Evolutionary conservation across 2,329 filamentous ascomycete genomes (phyloP).

Genomic region (Fusarium equiseti): DNA sequence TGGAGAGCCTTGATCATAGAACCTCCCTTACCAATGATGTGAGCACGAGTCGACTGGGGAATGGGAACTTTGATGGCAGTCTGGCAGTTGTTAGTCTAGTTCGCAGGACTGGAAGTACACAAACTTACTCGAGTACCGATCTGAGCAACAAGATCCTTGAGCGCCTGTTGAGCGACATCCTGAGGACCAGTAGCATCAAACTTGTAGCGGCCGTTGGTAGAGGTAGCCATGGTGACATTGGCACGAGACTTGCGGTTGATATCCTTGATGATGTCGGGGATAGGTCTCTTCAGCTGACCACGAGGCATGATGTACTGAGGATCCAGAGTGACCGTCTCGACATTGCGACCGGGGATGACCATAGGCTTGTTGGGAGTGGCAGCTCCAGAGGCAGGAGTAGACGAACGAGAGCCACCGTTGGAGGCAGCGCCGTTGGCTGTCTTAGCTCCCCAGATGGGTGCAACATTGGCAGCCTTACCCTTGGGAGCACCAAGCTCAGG

Average conservation of each 20-base stretch:
- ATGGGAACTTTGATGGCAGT: conserved; percentile 79
- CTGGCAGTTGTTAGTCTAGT: conserved; percentile 49
- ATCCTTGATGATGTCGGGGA: conserved; percentile 87
- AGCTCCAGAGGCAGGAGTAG: conserved; percentile 72
- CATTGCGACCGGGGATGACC: conserved; percentile 84
- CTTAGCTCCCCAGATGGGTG: conserved; percentile 83
- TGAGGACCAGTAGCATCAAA: conserved; percentile 89
- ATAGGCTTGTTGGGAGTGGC: conserved; percentile 64
- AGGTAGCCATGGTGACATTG: conserved; percentile 80
- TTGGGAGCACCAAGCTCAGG: conserved; percentile 83
- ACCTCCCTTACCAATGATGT: conserved; percentile 94
- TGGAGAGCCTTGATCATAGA: conserved; percentile 90
- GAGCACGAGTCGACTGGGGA: conserved; percentile 83
- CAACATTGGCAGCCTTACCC: conserved; percentile 74
- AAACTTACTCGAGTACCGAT: conserved; percentile 82
- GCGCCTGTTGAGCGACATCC: conserved; percentile 85
- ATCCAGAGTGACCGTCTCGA: conserved; percentile 79
- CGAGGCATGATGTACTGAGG: conserved; percentile 82
- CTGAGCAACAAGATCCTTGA: conserved; percentile 89
- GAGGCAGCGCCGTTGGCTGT: conserved; percentile 67
- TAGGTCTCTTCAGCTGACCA: conserved; percentile 83
- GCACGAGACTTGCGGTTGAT: conserved; percentile 94
- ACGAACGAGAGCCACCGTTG: conserved; percentile 69
- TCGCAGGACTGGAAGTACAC: neutral
- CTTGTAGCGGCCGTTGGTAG: conserved; percentile 77